Base-by-base conservation (phyloP, 1,139 yeast species). In the Fermentozyma sake region DNA sequence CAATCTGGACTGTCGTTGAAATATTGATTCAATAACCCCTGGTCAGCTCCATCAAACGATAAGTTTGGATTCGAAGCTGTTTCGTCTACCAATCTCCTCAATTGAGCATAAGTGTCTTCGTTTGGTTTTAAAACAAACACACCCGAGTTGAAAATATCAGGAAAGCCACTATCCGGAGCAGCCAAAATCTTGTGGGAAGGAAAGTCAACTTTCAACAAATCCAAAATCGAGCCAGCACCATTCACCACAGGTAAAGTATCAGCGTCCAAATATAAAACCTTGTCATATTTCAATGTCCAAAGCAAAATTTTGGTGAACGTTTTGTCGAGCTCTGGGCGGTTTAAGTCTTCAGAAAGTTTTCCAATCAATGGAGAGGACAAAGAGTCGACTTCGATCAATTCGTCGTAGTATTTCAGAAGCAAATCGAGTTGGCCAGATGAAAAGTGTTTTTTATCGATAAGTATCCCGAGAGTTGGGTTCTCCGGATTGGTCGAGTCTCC, bases 1-100 rank as follows among this genome's bases (percentile, higher is more conserved):
- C 72, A 66, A 41, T 66, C 67, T 8, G 71, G 70, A 38, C 55
- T 48, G 5, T 52, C 51, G 35, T 73, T 78, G 52, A 86, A 86
- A 50, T 72, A 83, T 50, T 84, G 86, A 53, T 91, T 91, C 41
- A 91, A 61, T 24, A 91, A 63, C 7, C 97, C 97, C 55, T 91
- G 97, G 54, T 91, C 98, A 4, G 96, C 95, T 29, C 96, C 96
- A 53, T 89, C 97, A 48, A 87, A 85, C 0, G 91, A 76, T 35
- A 11, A 52, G 44, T 15, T 50, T 30, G 6, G 51, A 34, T 28
- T 44, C 30, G 22, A 23, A n/a, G 14, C 12, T n/a, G n/a, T n/a
- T n/a, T n/a, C n/a, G 14, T 37, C 26, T 25, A 68, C 62, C 31
- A 67, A 56, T 18, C 55, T 37, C 31, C 57, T 33, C 35, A 86